Evolutionary conservation across 2,329 filamentous ascomycete genomes (phyloP), one percentile per base, ranked within the genome.

Genomic region (Penicillium sp.): DNA sequence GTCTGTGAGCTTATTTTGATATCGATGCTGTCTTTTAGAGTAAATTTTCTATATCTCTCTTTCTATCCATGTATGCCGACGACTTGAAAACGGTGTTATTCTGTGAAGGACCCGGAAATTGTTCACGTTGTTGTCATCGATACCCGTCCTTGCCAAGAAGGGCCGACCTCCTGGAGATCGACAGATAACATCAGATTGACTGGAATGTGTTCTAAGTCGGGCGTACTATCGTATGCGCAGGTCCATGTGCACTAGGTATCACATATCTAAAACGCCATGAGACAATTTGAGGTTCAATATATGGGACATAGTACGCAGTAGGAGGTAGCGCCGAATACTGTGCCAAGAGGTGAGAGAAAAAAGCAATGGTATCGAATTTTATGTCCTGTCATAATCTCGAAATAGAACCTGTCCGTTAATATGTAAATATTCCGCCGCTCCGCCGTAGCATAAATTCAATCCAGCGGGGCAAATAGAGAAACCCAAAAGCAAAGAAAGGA

Each of bases 201-300:
- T 31, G 55, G 52, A 58, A 58, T 58, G 48, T 31, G 39, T 21
- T 29, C 28, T 33, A 48, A 33, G 48, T 45, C 42, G 37, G 19
- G 37, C 14, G 14, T 24, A 16, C n/a, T 18, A 33, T 16, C 13
- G 33, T 7, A 51, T 44, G 39, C 34, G 7, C n/a, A 3, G n/a
- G n/a, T 24, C 2, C 3, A 28, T 29, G 13, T 13, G 6, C 14
- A 9, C 6, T 43, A 28, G n/a, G 23, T 43, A 19, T 28, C 21
- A 28, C 19, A 40, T 40, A 40, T 40, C 21, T 40, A 24, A 37
- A 18, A 16, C 34, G 21, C n/a, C 6, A 37, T 7, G 34, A 6
- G 4, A 5, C 9, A 26, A 43, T 40, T 39, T 24, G 2, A 40
- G 24, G 37, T 40, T 9, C 21, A 40, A 34, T 19, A 19, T 39